Evolutionary conservation across 2,329 filamentous ascomycete species (phyloP), one percentile per base, ranked within the genome.

Genomic region (Ophiostoma quercus): DNA sequence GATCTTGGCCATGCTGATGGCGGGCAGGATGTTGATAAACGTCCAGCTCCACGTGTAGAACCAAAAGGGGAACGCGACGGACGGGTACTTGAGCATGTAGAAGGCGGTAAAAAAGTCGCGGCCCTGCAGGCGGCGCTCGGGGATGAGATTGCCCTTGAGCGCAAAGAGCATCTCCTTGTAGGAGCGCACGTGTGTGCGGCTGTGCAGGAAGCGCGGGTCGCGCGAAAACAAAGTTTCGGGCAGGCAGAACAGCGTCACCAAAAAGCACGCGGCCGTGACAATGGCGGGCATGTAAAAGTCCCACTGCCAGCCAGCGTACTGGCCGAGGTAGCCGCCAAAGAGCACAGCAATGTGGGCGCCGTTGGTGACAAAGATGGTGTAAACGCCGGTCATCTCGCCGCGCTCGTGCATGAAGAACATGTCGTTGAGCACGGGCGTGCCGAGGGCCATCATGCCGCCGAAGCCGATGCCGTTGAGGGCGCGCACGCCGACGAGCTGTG

Each of bases 351-450:
- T 37, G 71, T 73, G 72, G 1, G 68, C 72, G 34, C 72, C 72
- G 66, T 70, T 73, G 67, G 71, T 73, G 34, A 73, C 69, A 57
- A 71, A 71, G 51, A 73, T 69, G 43, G 71, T 72, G 67, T 73
- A 72, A 25, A 73, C 65, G 68, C 72, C 72, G 37, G 70, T 73
- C 69, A 69, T 71, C 5, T 54, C 68, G 57, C 72, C 72, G 25
- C 72, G 71, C 70, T 73, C 72, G 71, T 73, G 72, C 69, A 71
- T 63, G 63, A 71, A 73, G 62, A 72, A 73, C 67, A 73, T 70
- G 71, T 73, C 72, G 72, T 72, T 72, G 66, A 73, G 69, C 32
- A 72, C 70, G 22, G 72, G 71, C 32, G 70, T 73, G 69, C 72
- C 72, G 2, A 73, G 69, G 8, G 70, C 72, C 70, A 73, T 70